These are phyloP conservation scores for Caryopteris hybrid DNA, from an alignment of 305 asterid genomes.

Conservation along the genomic window DNA sequence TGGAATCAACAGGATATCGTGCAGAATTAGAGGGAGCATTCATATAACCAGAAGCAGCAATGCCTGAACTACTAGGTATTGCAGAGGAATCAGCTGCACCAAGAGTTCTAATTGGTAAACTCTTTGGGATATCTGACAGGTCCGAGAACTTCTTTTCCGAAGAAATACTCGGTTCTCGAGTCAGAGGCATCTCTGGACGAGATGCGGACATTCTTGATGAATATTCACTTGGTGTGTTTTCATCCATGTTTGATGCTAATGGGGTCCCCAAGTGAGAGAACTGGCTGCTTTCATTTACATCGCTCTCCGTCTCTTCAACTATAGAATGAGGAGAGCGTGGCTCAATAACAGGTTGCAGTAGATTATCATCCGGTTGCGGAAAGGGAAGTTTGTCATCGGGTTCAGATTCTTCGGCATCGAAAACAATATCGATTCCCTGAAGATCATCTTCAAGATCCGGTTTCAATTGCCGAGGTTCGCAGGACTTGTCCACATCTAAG, in stretches of 20 bases:
- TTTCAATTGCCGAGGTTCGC: slow-evolving; percentile 52
- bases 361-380: slow-evolving; percentile 77
- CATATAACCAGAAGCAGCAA: slow-evolving; percentile 33
- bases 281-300: slow-evolving; percentile 48
- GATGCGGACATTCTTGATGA: slow-evolving; percentile 76
- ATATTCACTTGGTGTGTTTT: slow-evolving; percentile 59
- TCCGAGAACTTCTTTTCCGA: slow-evolving; percentile 68
- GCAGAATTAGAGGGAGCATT: slow-evolving; percentile 39
- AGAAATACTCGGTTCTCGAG: slow-evolving; percentile 81
- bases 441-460: slow-evolving; percentile 85
- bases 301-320: slow-evolving; percentile 79
- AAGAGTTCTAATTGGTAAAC: slow-evolving; percentile 33
- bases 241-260: slow-evolving; percentile 60
- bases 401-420: slow-evolving; percentile 87
- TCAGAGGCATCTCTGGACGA: slow-evolving; percentile 53
- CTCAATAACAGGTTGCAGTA: slow-evolving; percentile 50
- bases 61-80: slow-evolving; percentile 38
- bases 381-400: slow-evolving; percentile 85
- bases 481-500: slow-evolving; percentile 46
- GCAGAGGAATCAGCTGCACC: slow-evolving; percentile 38
- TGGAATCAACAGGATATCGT: slow-evolving; percentile 49
- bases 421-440: slow-evolving; percentile 83
- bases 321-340: slow-evolving; percentile 69
- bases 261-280: slow-evolving; percentile 57
- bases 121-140: slow-evolving; percentile 44